phyloP scores from a whole-genome alignment of 306 rosid genomes.

The Heteromeles arbutifolia region DNA sequence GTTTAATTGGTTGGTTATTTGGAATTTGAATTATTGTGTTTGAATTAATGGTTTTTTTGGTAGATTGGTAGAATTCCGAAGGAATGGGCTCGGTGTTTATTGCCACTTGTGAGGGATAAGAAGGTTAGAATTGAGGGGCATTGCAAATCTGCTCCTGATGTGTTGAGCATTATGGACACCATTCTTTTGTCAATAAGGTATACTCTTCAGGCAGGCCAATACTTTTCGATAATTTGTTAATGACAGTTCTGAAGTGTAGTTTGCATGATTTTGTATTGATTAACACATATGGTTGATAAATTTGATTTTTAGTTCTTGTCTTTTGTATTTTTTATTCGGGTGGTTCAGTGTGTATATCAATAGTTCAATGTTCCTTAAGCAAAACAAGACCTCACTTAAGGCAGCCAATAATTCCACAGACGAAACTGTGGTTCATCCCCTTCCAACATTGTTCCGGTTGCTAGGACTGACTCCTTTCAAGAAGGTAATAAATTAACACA shows the following conservation, averaged over 20 bases:
- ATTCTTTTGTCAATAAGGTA: constrained; percentile 72
- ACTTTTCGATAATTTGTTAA: neutral
- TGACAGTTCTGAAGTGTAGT: neutral
- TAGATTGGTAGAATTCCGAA: constrained; percentile 95
- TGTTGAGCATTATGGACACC: constrained; percentile 72
- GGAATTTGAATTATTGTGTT: constrained; percentile 9
- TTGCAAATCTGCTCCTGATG: constrained; percentile 63
- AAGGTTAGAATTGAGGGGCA: constrained; percentile 65
- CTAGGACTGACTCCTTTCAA: constrained; percentile 68
- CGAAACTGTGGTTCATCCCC: constrained; percentile 80
- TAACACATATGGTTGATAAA: constrained; percentile 5
- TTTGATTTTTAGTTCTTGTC: neutral
- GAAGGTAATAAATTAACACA: constrained; percentile 50
- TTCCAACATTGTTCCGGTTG: constrained; percentile 71
- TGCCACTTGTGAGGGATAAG: constrained; percentile 74
- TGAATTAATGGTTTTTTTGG: constrained; percentile 14
- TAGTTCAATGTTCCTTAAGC: constrained; percentile 63
- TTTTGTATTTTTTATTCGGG: too few relatives aligned
- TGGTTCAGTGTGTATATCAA: constrained; percentile 60
- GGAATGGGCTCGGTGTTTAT: constrained; percentile 90
- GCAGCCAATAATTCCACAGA: constrained; percentile 54
- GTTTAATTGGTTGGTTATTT: neutral
- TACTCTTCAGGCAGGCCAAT: neutral
- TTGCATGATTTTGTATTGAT: neutral
- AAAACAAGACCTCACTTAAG: constrained; percentile 61